These are phyloP conservation scores for Ascochyta pisi DNA, from an alignment of 2,329 filamentous ascomycete species.

Conservation along the genomic window DNA sequence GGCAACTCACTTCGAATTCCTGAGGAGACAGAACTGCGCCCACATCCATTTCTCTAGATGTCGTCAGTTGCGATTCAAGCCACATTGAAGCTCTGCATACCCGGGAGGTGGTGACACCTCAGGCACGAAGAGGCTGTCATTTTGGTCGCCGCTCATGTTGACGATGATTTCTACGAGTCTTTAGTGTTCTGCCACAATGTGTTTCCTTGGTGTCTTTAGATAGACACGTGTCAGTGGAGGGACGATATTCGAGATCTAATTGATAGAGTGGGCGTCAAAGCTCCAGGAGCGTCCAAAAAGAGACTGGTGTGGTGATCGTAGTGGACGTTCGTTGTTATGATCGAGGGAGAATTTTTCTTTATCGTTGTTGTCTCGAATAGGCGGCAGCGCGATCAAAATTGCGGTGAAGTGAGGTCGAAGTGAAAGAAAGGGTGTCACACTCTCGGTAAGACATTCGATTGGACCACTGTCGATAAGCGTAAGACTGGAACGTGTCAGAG, in stretches of 20 bases:
- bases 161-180: not conserved
- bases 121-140: conserved; percentile 3
- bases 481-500: not conserved
- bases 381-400: not conserved
- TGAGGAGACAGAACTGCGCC: not conserved
- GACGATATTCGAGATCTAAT: not conserved
- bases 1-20: not conserved
- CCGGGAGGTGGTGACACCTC: not conserved
- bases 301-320: not conserved
- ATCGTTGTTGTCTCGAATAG: not conserved
- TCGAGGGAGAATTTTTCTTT: not conserved
- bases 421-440: not conserved
- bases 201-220: not conserved
- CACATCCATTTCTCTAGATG: not conserved
- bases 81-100: not conserved
- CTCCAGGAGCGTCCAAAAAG: not conserved
- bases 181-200: too few species aligned
- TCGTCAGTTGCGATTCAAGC: not conserved
- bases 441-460: not conserved
- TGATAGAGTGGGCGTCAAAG: not conserved
- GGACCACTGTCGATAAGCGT: not conserved
- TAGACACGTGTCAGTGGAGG: not conserved
- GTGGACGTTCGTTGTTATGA: not conserved
- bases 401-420: conserved; percentile 4
- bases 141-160: not conserved